Conservation (phyloP, 345 rosid genomes). For the Raphanus raphanistrum region DNA sequence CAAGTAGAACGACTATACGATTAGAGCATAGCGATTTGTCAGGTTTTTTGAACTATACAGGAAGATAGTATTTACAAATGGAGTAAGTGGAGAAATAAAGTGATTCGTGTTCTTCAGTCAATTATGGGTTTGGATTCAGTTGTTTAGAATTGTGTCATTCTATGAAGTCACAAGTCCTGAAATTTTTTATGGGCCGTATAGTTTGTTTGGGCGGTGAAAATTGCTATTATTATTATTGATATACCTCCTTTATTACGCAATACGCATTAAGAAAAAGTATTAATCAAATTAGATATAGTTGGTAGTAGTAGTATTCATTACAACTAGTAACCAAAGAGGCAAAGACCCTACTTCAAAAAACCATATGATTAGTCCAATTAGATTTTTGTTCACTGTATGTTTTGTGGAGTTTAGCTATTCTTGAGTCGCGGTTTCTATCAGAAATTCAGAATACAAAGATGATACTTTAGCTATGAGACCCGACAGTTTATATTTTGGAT, state of each 20-base stretch:
- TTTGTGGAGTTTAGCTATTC: too few relatives aligned
- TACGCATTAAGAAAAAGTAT: too few relatives aligned
- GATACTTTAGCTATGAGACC: not conserved
- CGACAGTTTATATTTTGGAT: not conserved
- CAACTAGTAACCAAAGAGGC: too few relatives aligned
- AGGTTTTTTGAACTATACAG: not conserved
- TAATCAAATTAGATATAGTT: too few relatives aligned
- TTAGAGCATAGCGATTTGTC: not conserved
- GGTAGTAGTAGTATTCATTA: too few relatives aligned
- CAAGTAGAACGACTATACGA: not conserved
- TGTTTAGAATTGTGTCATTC: not conserved
- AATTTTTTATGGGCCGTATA: not conserved
- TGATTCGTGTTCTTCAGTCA: not conserved
- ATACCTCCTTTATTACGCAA: too few relatives aligned
- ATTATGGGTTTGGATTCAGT: not conserved
- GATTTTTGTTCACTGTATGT: too few relatives aligned
- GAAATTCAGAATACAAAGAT: not conserved
- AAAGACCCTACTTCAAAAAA: too few relatives aligned
- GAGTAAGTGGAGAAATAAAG: not conserved
- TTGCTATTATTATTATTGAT: too few relatives aligned
- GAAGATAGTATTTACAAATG: not conserved
- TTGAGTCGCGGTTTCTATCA: too few relatives aligned
- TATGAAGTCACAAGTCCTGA: not conserved
- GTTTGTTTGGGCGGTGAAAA: too few relatives aligned
- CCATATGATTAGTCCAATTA: too few relatives aligned